Evolutionary conservation across 2,329 filamentous ascomycete species (phyloP).

Genomic region (Nemania sp.): DNA sequence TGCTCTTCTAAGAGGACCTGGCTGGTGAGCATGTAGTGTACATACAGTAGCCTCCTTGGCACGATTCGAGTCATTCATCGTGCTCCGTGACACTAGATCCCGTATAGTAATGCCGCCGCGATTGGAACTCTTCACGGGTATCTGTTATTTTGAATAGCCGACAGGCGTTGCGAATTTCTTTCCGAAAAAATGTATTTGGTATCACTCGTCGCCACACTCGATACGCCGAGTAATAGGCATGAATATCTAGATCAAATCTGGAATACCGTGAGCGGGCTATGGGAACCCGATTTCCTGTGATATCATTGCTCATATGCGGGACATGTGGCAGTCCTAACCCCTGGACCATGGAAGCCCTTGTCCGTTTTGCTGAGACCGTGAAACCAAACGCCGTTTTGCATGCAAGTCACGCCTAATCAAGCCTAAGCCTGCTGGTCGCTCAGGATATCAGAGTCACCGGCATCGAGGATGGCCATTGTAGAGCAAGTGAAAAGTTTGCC

Average conservation of each 20-base stretch:
- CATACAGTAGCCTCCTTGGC: no score
- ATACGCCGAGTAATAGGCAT: constrained; percentile 20
- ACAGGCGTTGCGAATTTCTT: not conserved
- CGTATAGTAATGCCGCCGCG: no score
- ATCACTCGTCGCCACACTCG: constrained; percentile 36
- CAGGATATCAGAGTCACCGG: constrained; percentile 98
- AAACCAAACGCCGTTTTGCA: constrained; percentile 38
- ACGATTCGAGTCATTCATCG: no score
- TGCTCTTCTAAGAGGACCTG: no score
- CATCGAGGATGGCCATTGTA: constrained; percentile 95
- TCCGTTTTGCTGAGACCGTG: constrained; percentile 35
- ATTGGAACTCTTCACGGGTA: no score
- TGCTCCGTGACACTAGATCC: no score
- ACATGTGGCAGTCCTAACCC: constrained; percentile 15
- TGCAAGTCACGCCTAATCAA: constrained; percentile 47
- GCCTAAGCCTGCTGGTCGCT: constrained; percentile 70
- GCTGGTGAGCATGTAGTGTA: no score
- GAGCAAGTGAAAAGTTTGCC: constrained; percentile 99
- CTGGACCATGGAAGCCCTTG: constrained; percentile 25
- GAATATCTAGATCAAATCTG: constrained; percentile 7
- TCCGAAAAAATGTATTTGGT: constrained; percentile 33
- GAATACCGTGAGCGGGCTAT: constrained; percentile 21
- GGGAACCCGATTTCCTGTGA: constrained; percentile 16
- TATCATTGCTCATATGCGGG: constrained; percentile 20
- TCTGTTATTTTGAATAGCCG: no score